phyloP scores from a whole-genome alignment of 768 basidiomycete genomes.

The Mycena filopes region DNA sequence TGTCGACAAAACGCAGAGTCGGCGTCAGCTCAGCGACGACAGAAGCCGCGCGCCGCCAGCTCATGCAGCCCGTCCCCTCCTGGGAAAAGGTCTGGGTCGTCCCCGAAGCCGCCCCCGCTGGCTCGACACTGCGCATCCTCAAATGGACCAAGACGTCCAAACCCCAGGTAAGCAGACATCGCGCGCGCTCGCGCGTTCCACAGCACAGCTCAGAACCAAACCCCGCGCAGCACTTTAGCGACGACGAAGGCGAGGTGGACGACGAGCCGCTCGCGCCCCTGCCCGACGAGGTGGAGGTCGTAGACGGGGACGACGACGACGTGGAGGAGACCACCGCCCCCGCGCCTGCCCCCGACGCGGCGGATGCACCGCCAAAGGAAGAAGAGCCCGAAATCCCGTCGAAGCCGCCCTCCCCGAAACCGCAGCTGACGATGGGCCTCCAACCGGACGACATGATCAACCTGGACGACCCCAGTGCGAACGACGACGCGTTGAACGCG shows the following conservation, averaged over 20 bases:
- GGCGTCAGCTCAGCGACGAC: conserved; percentile 81
- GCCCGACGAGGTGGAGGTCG: conserved; percentile 80
- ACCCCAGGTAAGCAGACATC: conserved; percentile 69
- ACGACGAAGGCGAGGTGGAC: conserved; percentile 82
- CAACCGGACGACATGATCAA: conserved; percentile 55
- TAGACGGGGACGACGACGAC: conserved; percentile 71
- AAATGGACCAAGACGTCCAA: conserved; percentile 88
- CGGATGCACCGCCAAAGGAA: conserved; percentile 43
- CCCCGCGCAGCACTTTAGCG: conserved; percentile 86
- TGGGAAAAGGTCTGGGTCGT: conserved; percentile 85
- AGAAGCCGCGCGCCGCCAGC: conserved; percentile 82
- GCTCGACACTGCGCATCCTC: conserved; percentile 71
- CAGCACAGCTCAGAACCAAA: too few relatives aligned
- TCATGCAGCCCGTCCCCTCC: conserved; percentile 90
- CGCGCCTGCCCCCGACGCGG: conserved; percentile 45
- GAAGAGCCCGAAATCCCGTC: conserved; percentile 68
- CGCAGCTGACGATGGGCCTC: conserved; percentile 67
- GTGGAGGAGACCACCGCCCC: conserved; percentile 66
- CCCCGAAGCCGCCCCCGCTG: conserved; percentile 64
- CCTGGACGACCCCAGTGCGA: conserved; percentile 50
- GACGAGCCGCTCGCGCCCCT: conserved; percentile 86
- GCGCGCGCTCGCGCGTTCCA: too few relatives aligned
- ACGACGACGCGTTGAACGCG: conserved; percentile 59
- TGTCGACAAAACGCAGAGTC: conserved; percentile 81
- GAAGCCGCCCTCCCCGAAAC: conserved; percentile 75